Base-by-base conservation (phyloP, 1,284 basidiomycete species). In the Amylostereum chailletii region DNA sequence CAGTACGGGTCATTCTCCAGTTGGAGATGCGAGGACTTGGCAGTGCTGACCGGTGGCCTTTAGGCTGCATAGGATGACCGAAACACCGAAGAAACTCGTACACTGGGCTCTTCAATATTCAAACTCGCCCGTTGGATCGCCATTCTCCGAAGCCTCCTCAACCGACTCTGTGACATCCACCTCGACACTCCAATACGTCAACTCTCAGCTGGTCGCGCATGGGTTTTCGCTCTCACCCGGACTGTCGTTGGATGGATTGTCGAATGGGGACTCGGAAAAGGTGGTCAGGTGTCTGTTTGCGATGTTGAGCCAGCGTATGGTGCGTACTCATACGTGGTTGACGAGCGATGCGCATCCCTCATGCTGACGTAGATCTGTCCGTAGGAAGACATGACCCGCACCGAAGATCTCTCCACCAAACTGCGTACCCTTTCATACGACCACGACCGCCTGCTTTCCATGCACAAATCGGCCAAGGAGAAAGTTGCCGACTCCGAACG, bases 351-450 rank as follows among this genome's bases (percentile, higher is more conserved):
- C 19, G 19, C 19, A 19, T 19, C 19, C 19, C 40, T n/a, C 29
- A 11, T 19, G n/a, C 29, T 50, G 9, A 27, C 26, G 32, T 43
- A 27, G 19, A 26, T 8, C 42, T 27, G 26, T 3, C 38, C 32
- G 19, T 56, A 90, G 91, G 78, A 85, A 59, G 92, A 94, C 62
- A 83, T 93, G 72, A 69, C 76, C 7, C 74, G 80, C n/a, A 79
- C 86, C 27, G 92, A 95, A 56, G 77, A 86, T 4, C 62, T 93
- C 3, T 75, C 81, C 0, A 82, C 86, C 0, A 86, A 89, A 55
- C 67, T 90, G 38, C 74, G 88, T 11, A 91, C 87, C 0, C 66
- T 93, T 2, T 76, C 80, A 6, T 94, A 94, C 55, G 92, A 95
- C 58, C 75, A 90, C 52, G 90, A 94, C 58, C 77, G 91, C 1